Base-by-base conservation (phyloP, 1,284 basidiomycete species). In the Naganishia sp. region DNA sequence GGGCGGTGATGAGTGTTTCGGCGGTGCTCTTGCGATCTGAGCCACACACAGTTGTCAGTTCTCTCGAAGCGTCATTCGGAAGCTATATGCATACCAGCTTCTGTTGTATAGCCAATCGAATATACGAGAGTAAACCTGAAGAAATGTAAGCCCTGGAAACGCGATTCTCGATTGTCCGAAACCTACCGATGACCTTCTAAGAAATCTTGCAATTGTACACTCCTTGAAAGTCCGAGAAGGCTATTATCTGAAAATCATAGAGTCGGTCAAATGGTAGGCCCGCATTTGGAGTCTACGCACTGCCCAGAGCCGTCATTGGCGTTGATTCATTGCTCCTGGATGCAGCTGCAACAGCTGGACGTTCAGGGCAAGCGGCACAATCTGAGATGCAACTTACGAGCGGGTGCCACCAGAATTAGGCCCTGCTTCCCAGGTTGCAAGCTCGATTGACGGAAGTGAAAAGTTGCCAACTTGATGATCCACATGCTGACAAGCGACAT, bases 381-480 rank as follows among this genome's bases (percentile, higher is more conserved):
- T 13, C 21, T 23, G 11, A 1, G n/a, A 21, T 1, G 1, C 2
- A 13, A 41, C 47, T 42, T 43, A 61, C 58, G 58, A 51, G 47
- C 13, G 10, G 58, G 58, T 28, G 58, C 58, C 3, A 61, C 58
- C 17, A 61, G 21, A 25, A 51, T 41, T 2, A 61, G 31, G 18
- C 47, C 58, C 17, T 43, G 47, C 32, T 3, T 51, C 47, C 58
- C 47, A 11, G 28, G 32, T 11, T 28, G 35, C 23, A 25, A 35
- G 18, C 7, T 25, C 32, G 39, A 42, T 42, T 61, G 58, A 23
- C 58, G 58, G 23, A 61, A 61, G 39, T 61, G 41, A 39, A 61
- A 61, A 7, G 58, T 61, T 3, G 58, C 58, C 47, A 61, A 11
- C 42, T 61, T 61, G 3, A 47, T 61, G 58, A 61, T 42, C 58